Base-by-base conservation (phyloP, 2,329 filamentous ascomycete genomes). In the Alternaria longipes region DNA sequence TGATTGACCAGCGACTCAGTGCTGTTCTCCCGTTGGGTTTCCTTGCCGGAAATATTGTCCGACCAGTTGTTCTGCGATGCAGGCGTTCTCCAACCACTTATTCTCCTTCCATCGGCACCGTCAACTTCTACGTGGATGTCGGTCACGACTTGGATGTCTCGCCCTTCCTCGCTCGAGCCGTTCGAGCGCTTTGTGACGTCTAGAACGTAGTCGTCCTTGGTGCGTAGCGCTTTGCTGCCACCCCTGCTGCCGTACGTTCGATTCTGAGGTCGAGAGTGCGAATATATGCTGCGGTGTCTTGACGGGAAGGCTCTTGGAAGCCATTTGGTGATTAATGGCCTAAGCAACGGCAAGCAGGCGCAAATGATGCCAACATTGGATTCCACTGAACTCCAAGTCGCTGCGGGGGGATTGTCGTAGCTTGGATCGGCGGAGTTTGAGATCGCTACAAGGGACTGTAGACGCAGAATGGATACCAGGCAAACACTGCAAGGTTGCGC, bases 361-460 rank as follows among this genome's bases (percentile, higher is more conserved):
- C 75, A 78, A 11, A 77, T 72, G 32, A 78, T 76, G 16, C 70
- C 69, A n/a, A 77, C 68, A 34, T 74, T 75, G 16, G 63, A 58
- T 60, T 78, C 76, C 18, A 77, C 67, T 0, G 72, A 67, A 14
- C 64, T 68, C 74, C 72, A 78, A 1, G 69, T 72, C 14, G 74
- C 75, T 4, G 74, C 73, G 5, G 70, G 63, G 3, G 74, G 70
- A 53, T 78, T 77, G 46, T 78, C 71, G 65, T 72, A 78, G 26
- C 69, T 75, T 24, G 68, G 68, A 40, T 77, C 73, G 2, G 6
- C 38, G 8, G 67, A 72, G 57, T 76, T 74, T 20, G 70, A 76
- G 18, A 76, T 75, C 7, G 70, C 66, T 20, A 74, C 65, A 18
- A 78, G 73, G 14, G 74, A 72, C 38, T 75, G 70, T 18, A 78